Evolutionary conservation across 176 grass and related monocot genomes (phyloP).

Genomic region (Puya raimondii): DNA sequence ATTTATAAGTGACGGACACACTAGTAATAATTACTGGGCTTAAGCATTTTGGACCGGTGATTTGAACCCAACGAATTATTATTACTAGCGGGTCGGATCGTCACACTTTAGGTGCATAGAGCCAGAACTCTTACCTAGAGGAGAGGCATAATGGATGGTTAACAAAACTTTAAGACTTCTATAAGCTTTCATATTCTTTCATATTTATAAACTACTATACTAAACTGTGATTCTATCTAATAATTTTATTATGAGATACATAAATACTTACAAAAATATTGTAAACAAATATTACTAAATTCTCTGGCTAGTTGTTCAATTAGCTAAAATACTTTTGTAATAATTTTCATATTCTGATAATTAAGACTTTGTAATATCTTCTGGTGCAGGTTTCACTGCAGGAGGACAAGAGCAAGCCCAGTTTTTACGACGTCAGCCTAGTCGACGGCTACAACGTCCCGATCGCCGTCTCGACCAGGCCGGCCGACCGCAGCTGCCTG

Average conservation of each 20-base stretch:
- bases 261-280: not conserved
- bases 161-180: not conserved
- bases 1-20: no score
- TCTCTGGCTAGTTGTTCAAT: no score
- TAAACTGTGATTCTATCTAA: not conserved
- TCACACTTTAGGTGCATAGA: no score
- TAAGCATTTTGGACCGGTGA: no score
- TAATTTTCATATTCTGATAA: not conserved
- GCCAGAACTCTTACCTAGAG: no score
- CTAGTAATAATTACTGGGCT: no score
- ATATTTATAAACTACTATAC: not conserved
- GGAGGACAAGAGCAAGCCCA: constrained; percentile 41
- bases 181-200: not conserved
- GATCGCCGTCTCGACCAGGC: constrained; percentile 38
- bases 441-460: constrained; percentile 93
- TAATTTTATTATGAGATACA: not conserved
- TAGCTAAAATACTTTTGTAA: not conserved
- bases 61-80: no score
- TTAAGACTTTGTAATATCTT: not conserved
- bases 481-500: constrained; percentile 23
- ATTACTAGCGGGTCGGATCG: no score
- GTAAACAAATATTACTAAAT: not conserved
- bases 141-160: no score
- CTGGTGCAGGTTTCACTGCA: constrained; percentile 28
- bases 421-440: constrained; percentile 76